Base-by-base conservation (phyloP, 1,139 yeast genomes). In the Debaryomyces robertsiae region DNA sequence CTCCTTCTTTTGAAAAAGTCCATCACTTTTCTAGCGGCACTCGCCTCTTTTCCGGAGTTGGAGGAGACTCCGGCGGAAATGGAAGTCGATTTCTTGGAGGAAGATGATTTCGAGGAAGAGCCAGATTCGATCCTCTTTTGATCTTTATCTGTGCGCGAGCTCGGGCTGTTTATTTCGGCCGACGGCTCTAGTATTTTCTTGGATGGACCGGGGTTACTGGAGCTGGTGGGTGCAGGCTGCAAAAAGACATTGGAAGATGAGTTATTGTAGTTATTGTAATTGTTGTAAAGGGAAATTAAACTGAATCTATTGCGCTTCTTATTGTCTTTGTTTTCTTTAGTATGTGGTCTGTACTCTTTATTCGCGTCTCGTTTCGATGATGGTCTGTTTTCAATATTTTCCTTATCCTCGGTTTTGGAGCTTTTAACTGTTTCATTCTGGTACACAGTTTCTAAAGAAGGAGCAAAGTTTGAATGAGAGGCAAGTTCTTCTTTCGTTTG, bases 1-100 rank as follows among this genome's bases (percentile, higher is more conserved):
- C 91, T 84, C 65, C 89, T 79, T 61, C 93, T 77, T 59, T 84
- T 84, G 67, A 85, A 84, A 58, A 85, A 85, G 59, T 85, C 91
- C 79, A 85, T 81, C 18, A 85, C 91, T 53, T 81, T 82, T 54
- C 82, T 79, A 10, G 91, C 88, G 2, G 91, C 84, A 41, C 90
- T 82, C 25, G 82, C 81, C 50, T 80, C 84, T 48, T 74, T 77
- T 50, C 63, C 65, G 46, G 52, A 57, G 45, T 52, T 57, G 46
- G 60, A 48, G 38, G 61, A 45, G 30, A 52, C 43, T 18, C 47
- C 44, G 31, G 54, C 40, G 7, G 49, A 38, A 22, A 38, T 38
- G 16, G 43, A 38, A 30, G 45, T 42, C 7, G 52, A 42, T 35
- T 46, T 47, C 34, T 42, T 48, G n/a, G 54, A 50, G 14, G 36